These are phyloP conservation scores for Thinopyrum elongatum DNA, from an alignment of 176 grass and related monocot species.

Conservation along the genomic window DNA sequence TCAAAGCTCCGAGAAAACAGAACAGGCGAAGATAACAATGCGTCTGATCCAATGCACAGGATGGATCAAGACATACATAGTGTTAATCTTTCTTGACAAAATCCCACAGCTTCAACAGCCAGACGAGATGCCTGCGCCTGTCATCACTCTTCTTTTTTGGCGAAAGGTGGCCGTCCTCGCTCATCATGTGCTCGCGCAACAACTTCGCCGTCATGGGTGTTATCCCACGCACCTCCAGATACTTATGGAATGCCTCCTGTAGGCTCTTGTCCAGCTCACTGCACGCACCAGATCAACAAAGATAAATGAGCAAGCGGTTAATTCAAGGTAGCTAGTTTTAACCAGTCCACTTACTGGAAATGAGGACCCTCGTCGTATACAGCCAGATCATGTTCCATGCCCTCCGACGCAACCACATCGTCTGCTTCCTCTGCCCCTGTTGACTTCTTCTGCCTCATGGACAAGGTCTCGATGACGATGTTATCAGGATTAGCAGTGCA, in stretches of 20 bases:
- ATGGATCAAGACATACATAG: background rate
- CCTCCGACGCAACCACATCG: too few species aligned
- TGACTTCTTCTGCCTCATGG: conserved; percentile 22
- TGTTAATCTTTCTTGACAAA: background rate
- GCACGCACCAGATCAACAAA: background rate
- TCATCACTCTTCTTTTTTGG: background rate
- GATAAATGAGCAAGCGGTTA: background rate
- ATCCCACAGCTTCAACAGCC: background rate
- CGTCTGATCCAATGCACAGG: background rate
- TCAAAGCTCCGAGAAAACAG: too few species aligned
- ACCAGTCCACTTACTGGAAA: conserved; percentile 57
- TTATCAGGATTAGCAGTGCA: conserved; percentile 82
- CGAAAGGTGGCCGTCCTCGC: background rate
- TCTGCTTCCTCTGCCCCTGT: conserved; percentile 29
- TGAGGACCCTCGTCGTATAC: conserved; percentile 66
- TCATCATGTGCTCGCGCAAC: background rate
- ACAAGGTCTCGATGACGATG: conserved; percentile 69
- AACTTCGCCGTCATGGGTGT: background rate
- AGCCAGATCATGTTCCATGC: too few species aligned
- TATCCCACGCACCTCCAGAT: background rate
- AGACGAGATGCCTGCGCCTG: background rate
- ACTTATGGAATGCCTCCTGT: background rate
- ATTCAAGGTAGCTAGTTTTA: background rate
- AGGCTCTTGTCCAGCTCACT: background rate
- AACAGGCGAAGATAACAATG: too few species aligned